Evolutionary conservation across 768 basidiomycete species (phyloP).

Genomic region (Leucocoprinus leucothites): DNA sequence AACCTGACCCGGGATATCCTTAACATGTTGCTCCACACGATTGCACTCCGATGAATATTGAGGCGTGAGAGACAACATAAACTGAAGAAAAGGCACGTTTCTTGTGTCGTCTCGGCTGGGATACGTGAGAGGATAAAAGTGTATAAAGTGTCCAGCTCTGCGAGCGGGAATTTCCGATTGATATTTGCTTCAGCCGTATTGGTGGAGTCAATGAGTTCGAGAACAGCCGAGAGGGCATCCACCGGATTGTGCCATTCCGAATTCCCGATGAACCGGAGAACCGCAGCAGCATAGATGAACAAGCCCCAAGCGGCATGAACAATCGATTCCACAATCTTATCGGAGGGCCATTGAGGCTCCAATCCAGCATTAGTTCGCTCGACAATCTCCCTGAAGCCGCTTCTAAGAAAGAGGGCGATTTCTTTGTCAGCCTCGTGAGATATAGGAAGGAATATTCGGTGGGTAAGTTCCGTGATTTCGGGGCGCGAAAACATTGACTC

Average conservation of each 20-base stretch:
- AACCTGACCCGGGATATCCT: not conserved
- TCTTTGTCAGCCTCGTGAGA: not conserved
- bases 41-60: not conserved
- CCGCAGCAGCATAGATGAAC: constrained; percentile 25
- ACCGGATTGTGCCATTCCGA: constrained; percentile 1
- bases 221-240: not conserved
- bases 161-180: not conserved
- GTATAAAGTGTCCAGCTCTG: constrained; percentile 16
- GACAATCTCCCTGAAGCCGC: constrained; percentile 1
- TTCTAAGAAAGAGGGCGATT: constrained; percentile 7
- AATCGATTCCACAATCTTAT: constrained; percentile 5
- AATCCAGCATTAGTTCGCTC: not conserved
- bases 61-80: no score
- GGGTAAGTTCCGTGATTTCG: not conserved
- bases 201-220: not conserved
- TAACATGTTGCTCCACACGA: not conserved
- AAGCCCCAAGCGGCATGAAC: constrained; percentile 19
- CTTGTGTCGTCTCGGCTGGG: constrained; percentile 22
- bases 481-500: not conserved
- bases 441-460: not conserved
- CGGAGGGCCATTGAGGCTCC: constrained; percentile 12
- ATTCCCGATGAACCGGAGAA: constrained; percentile 21
- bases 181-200: no score
- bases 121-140: constrained; percentile 5
- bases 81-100: constrained; percentile 4